Evolutionary conservation across 441 rosid genomes (phyloP), one percentile per base, ranked within the genome.

Genomic region (Melastoma candidum): DNA sequence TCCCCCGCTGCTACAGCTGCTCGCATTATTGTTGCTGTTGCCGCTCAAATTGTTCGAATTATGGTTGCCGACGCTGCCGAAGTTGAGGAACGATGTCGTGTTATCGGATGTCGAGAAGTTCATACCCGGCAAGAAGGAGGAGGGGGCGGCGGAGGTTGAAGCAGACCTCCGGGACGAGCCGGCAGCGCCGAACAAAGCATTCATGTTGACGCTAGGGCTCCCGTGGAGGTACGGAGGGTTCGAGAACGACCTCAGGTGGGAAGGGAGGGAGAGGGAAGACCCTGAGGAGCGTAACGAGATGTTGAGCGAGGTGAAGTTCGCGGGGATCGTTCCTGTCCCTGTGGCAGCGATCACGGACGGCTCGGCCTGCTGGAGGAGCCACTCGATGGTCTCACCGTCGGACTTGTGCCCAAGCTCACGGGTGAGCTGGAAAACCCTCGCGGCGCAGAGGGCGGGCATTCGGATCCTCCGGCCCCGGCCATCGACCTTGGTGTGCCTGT

Each of bases 371-470:
- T 90, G 94, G 56, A 87, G 95, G 25, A 86, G 73, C 95, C 95
- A 85, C 68, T 85, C 95, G 32, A 89, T 86, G 26, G 97, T 89
- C 56, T 89, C 94, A 1, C 95, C 97, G 43, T 90, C 97, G 12
- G 95, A 90, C 65, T 86, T 90, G 67, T 90, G 97, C 29, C 97
- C 97, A 0, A 90, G 77, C 59, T 90, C 97, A 2, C 95, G 76
- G 11, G 97, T 90, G 0, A 90, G 76, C 69, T 90, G 97, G 47
- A 90, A 90, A 63, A 90, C 97, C 80, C 97, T 80, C 66, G 97
- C 97, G 26, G 97, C 97, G 49, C 97, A 90, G 45, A 87, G 80
- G 9, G 97, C 97, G 0, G 97, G 97, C 97, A 90, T 90, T 64
- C 97, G 85, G 72, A 90, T 90, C 60, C 97, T 70, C 41, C 97